Conservation (phyloP, 2,329 filamentous ascomycete genomes). For the Fusarium sp. region DNA sequence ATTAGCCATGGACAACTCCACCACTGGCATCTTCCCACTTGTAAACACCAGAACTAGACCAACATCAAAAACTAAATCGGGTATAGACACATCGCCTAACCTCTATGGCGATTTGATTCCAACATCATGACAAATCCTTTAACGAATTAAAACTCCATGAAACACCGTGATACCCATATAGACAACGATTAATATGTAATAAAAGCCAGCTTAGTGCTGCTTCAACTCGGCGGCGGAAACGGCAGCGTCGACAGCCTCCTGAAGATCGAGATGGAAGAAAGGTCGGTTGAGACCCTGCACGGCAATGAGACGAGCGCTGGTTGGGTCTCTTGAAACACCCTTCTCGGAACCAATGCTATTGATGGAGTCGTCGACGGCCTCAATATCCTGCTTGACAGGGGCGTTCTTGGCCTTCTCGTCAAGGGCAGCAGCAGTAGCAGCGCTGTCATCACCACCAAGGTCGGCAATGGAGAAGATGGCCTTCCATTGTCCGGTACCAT, state of each 20-base stretch:
- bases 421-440: conserved; percentile 63
- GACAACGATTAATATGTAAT: conserved; percentile 2
- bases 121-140: conserved; percentile 2
- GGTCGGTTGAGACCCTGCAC: conserved; percentile 62
- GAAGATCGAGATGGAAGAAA: conserved; percentile 64
- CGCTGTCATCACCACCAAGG: conserved; percentile 77
- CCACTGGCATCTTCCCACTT: not conserved
- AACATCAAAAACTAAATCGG: conserved; percentile 3
- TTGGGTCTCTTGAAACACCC: conserved; percentile 45
- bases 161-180: conserved; percentile 18
- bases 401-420: conserved; percentile 65
- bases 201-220: conserved; percentile 33
- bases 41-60: not conserved
- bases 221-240: conserved; percentile 52
- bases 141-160: not conserved
- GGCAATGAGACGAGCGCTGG: conserved; percentile 50
- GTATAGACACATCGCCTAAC: conserved; percentile 2
- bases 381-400: conserved; percentile 45
- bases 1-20: not conserved
- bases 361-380: conserved; percentile 42
- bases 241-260: conserved; percentile 61
- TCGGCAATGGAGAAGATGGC: conserved; percentile 95
- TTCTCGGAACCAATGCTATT: conserved; percentile 44
- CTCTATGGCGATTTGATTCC: not conserved
- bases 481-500: conserved; percentile 60